Evolutionary conservation across 2,329 filamentous ascomycete genomes (phyloP), one percentile per base, ranked within the genome.

Genomic region (Pseudopithomyces chartarum): DNA sequence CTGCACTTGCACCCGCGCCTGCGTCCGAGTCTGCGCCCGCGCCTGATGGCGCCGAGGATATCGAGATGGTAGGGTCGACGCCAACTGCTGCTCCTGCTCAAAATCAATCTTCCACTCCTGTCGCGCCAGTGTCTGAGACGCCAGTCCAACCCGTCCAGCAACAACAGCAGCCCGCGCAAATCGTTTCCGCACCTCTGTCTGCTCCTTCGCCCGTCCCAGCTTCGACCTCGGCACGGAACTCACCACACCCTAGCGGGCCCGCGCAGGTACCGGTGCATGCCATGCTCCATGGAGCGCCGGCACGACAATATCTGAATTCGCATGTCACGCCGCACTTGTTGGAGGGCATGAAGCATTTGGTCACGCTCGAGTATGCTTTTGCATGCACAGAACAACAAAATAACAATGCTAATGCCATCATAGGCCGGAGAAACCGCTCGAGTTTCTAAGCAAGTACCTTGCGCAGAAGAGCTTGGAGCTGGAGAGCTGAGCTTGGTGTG

Each of bases 261-360:
- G 53, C 65, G 38, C 67, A 70, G 59, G 66, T 66, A 26, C 74
- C 73, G 2, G 62, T 67, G 15, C 67, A 74, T 22, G 68, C 80
- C 19, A 77, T 77, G 38, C 73, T 79, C 19, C 80, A 83, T 59
- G 81, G 81, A 6, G 77, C 76, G 22, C 77, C 80, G 1, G 81
- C 80, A 23, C 68, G 81, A 11, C 76, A 81, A 45, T 82, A 81
- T 61, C 63, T 83, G 60, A 83, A 82, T 58, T 72, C 77, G 63
- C 71, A 81, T 61, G 73, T 82, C 33, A 83, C 80, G 42, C 81
- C 80, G 52, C 76, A 82, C 68, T 61, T 82, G 65, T 67, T 83
- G 40, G 81, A 83, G 65, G 81, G 78, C 6, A 82, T 82, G 80
- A 83, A 82, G 71, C 77, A 79, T 67, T 58, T 82, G 45, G 80